Conservation (phyloP, 2,329 filamentous ascomycete species). For the Ophiocordyceps unilateralis region DNA sequence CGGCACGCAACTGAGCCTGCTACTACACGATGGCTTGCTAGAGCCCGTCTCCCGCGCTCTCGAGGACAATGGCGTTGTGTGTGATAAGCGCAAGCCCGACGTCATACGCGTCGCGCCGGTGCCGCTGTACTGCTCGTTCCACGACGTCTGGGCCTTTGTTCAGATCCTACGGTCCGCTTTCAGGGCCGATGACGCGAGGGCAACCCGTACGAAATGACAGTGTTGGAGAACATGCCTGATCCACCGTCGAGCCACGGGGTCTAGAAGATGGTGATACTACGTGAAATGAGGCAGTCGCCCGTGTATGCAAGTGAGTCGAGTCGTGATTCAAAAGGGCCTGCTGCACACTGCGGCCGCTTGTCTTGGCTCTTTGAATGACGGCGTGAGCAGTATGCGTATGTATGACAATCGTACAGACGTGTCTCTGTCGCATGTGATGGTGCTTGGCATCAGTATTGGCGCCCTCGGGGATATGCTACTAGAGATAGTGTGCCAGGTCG, state of each 20-base stretch:
- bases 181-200: not conserved
- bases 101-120: constrained; percentile 73
- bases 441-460: not conserved
- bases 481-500: constrained; percentile 26
- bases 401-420: not conserved
- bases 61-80: constrained; percentile 52
- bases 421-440: not conserved
- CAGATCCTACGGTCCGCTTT: constrained; percentile 16
- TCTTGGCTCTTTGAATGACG: not conserved
- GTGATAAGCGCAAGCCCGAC: constrained; percentile 72
- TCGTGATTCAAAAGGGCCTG: not conserved
- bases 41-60: constrained; percentile 49
- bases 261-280: not conserved
- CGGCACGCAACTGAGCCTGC: constrained; percentile 64
- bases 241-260: not conserved
- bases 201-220: not conserved
- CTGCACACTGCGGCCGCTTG: not conserved
- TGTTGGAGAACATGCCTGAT: not conserved
- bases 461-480: not conserved
- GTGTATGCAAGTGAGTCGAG: not conserved
- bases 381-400: not conserved
- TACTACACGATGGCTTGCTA: constrained; percentile 49
- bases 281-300: not conserved
- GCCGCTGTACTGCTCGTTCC: constrained; percentile 68
- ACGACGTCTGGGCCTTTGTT: constrained; percentile 44